Conservation (phyloP, 345 rosid species). For the Linum usitatissimum region DNA sequence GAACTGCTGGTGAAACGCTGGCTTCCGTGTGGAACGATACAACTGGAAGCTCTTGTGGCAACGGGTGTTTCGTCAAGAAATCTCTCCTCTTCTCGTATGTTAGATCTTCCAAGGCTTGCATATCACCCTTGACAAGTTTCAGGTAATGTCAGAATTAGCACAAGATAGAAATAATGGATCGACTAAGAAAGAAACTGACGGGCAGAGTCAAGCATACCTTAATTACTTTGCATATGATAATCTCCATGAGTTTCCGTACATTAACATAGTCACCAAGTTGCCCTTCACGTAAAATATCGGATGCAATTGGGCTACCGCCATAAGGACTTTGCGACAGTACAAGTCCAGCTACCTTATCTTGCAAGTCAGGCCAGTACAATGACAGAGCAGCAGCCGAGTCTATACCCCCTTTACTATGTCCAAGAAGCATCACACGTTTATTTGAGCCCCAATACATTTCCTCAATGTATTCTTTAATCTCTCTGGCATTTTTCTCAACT, state of each 20-base stretch:
- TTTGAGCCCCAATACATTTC: constrained; percentile 94
- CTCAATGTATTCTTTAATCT: constrained; percentile 86
- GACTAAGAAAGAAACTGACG: not conserved
- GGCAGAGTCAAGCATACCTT: constrained; percentile 38
- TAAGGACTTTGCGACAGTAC: constrained; percentile 89
- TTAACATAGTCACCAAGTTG: constrained; percentile 93
- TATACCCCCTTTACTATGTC: constrained; percentile 98
- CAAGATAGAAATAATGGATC: not conserved
- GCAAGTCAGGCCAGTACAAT: constrained; percentile 85
- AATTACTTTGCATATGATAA: constrained; percentile 77
- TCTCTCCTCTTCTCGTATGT: constrained; percentile 82
- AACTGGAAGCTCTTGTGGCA: constrained; percentile 69
- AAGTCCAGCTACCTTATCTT: constrained; percentile 89
- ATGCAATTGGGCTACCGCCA: constrained; percentile 91
- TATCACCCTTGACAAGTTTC: constrained; percentile 50
- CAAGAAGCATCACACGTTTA: constrained; percentile 83
- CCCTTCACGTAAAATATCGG: constrained; percentile 86
- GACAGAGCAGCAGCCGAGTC: constrained; percentile 96
- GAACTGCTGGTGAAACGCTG: constrained; percentile 62
- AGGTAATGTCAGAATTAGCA: not conserved
- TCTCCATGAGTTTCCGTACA: constrained; percentile 74
- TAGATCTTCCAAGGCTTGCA: constrained; percentile 89
- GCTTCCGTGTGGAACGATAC: constrained; percentile 94
- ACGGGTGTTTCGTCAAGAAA: constrained; percentile 55
- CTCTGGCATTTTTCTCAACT: constrained; percentile 91